phyloP scores from a whole-genome alignment of 2,329 filamentous ascomycete genomes.

The Aureobasidium mangrovei region DNA sequence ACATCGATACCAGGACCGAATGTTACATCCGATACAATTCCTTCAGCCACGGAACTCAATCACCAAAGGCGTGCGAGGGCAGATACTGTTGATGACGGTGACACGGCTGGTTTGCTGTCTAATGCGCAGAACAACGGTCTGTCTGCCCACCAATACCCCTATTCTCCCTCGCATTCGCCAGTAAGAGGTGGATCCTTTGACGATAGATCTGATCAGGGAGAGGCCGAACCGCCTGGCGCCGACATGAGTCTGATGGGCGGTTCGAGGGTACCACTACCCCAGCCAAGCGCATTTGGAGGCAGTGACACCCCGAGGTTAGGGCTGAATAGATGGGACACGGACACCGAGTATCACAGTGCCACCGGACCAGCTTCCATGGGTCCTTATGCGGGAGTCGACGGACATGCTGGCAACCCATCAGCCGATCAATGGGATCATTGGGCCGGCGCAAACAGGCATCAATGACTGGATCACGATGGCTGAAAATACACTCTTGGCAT shows the following conservation, averaged over 20 bases:
- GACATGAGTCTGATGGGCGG: background rate
- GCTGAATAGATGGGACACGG: slow-evolving; percentile 1
- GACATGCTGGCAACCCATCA: background rate
- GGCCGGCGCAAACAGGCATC: slow-evolving; percentile 12
- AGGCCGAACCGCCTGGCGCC: background rate
- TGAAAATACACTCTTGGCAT: background rate
- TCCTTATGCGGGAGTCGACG: background rate
- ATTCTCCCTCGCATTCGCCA: slow-evolving; percentile 8
- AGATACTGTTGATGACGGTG: slow-evolving; percentile 9
- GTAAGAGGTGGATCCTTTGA: background rate
- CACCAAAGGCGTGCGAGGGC: slow-evolving; percentile 9
- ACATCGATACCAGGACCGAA: slow-evolving; percentile 9
- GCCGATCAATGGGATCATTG: slow-evolving; percentile 11
- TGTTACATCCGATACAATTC: slow-evolving; percentile 5
- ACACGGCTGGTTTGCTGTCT: slow-evolving; percentile 9
- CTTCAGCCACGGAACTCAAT: slow-evolving; percentile 8
- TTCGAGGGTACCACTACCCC: background rate
- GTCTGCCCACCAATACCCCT: background rate
- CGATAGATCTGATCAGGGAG: background rate
- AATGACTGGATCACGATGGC: slow-evolving; percentile 8
- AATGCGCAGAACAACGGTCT: slow-evolving; percentile 2
- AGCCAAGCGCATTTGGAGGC: slow-evolving; percentile 2
- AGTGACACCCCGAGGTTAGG: background rate
- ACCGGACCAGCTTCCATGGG: background rate
- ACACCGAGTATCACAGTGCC: slow-evolving; percentile 8